Base-by-base conservation (phyloP, 371 early-diverging fungal genomes). In the Mucor circinelloides region DNA sequence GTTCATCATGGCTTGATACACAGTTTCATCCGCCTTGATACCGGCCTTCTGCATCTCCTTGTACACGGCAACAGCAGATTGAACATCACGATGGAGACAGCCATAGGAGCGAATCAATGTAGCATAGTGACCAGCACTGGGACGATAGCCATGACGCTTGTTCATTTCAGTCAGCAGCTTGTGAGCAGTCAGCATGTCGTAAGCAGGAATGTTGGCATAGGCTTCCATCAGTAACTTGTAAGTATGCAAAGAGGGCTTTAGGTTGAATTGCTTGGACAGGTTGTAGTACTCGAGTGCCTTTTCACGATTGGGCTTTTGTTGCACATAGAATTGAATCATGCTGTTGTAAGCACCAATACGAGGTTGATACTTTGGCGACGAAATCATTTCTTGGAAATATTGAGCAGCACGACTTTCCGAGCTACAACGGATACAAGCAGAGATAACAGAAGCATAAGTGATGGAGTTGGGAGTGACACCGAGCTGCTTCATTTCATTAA, bases 251-350 rank as follows among this genome's bases (percentile, higher is more conserved):
- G 86, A 82, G 0, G 88, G 86, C 28, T 75, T 61, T 27, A 87
- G 68, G 27, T 79, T 77, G 59, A 69, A 77, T 19, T 75, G 64
- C 19, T 75, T 67, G 60, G 78, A 76, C 17, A 82, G 63, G 5
- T 84, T 78, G 42, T 78, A 87, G 59, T 83, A 89, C 6, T 82
- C 71, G 28, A 89, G 68, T 5, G 86, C 88, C 32, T 81, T 82
- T 38, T 79, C 75, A 36, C 86, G 86, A 55, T 89, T 76, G 17
- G 76, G 84, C 57, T 78, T 72, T 64, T 87, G 82, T 32, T 87
- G 85, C 15, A 82, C 80, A 60, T 89, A 87, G 57, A 83, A 89
- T 61, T 89, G 89, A 34, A 89, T 88, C 85, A 89, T 85, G 36
- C 79, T 76, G 59, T 87, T 87, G 67, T 78, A 88, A 6, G 81